These are phyloP conservation scores for Pyrus communis DNA, from an alignment of 306 rosid species.

Conservation along the genomic window DNA sequence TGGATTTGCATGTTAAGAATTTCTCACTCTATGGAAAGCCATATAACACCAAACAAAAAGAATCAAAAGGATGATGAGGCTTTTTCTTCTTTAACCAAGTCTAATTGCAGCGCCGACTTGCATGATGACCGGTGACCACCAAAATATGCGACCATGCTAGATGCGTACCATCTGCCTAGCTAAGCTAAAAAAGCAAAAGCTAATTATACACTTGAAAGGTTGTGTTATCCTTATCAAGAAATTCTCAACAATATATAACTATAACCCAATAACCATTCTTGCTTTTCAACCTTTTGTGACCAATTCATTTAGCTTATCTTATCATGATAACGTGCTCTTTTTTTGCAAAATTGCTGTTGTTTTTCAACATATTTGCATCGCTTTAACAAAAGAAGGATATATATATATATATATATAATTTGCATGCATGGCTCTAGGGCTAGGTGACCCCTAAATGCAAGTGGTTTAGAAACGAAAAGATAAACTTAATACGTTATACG, in stretches of 20 bases:
- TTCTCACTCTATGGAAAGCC: neutral
- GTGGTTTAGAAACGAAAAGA: neutral
- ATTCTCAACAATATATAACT: too few species aligned
- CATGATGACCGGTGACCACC: neutral
- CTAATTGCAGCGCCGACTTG: neutral
- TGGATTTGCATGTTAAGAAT: too few species aligned
- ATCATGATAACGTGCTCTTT: conserved; percentile 15
- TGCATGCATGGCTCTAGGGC: neutral
- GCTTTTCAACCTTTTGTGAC: conserved; percentile 1
- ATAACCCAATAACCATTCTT: conserved; percentile 1
- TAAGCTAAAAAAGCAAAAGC: neutral
- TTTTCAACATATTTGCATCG: neutral
- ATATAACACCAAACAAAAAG: neutral
- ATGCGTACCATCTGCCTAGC: neutral
- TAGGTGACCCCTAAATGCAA: neutral
- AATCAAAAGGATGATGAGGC: neutral
- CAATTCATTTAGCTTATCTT: conserved; percentile 16
- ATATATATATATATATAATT: neutral
- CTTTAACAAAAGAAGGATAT: neutral
- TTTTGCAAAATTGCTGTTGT: neutral
- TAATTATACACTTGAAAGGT: neutral
- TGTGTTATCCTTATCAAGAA: conserved; percentile 1
- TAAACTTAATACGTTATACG: neutral
- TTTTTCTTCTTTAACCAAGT: neutral
- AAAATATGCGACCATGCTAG: neutral